Percentiles rank a stretch among this genome's conserved stretches.
Conservation (phyloP, 306 rosid species). For the Fragaria vesca region DNA sequence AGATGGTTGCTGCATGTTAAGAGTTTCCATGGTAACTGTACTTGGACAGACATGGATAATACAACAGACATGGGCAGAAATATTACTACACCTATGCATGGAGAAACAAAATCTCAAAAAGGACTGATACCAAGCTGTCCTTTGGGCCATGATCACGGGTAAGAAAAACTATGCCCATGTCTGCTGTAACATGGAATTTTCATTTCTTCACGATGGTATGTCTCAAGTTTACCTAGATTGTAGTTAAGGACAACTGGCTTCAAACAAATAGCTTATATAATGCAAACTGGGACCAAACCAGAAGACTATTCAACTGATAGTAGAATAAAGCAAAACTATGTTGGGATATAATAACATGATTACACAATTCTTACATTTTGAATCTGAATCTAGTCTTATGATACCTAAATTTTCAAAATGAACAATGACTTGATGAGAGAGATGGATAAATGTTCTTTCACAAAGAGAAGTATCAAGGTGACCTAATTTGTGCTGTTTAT, state of each 20-base stretch:
- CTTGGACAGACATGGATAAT: neutral
- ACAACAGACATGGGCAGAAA: neutral
- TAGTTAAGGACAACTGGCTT: neutral
- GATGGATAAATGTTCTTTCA: neutral
- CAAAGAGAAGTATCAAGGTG: neutral
- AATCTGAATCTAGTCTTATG: neutral
- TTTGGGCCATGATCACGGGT: neutral
- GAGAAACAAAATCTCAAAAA: neutral
- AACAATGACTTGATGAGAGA: neutral
- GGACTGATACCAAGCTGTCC: neutral
- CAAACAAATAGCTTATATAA: conserved; percentile 5
- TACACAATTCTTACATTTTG: neutral
- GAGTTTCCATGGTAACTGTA: neutral
- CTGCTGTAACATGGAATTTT: neutral
- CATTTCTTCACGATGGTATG: neutral
- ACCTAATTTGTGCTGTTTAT: neutral
- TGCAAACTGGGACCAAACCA: neutral
- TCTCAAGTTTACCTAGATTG: neutral
- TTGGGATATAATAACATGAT: neutral
- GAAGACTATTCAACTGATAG: neutral
- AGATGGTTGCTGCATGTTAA: neutral
- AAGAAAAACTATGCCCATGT: neutral
- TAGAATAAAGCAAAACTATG: neutral
- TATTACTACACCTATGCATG: neutral
- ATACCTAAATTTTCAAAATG: neutral